Conservation (phyloP, 257 asterid species). For the Jaltomata sinuosa region DNA sequence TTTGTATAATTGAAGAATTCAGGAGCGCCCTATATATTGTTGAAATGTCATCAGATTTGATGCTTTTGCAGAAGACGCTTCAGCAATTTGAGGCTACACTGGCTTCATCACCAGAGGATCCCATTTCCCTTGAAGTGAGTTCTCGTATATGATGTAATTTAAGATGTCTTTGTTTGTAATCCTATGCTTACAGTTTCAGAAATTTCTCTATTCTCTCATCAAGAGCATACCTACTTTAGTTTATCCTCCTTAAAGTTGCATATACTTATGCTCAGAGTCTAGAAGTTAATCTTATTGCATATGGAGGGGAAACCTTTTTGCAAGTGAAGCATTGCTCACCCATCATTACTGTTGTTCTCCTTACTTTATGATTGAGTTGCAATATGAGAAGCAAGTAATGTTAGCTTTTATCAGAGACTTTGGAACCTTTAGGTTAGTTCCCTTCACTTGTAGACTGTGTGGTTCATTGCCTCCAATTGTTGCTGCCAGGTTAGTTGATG, state of each 20-base stretch:
- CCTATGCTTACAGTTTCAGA: background rate
- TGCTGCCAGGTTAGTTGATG: background rate
- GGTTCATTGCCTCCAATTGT: background rate
- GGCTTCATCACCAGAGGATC: constrained; percentile 54
- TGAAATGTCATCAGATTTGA: constrained; percentile 1
- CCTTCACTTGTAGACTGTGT: background rate
- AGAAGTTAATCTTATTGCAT: background rate
- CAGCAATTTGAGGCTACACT: constrained; percentile 69
- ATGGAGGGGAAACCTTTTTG: background rate
- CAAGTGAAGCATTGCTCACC: background rate
- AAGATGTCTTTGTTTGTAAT: background rate
- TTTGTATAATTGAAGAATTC: background rate
- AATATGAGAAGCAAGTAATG: background rate
- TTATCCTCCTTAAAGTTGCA: background rate
- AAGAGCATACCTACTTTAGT: background rate
- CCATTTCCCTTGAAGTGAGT: constrained; percentile 87
- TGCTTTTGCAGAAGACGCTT: constrained; percentile 59
- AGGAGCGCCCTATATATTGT: background rate
- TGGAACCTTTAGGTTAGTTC: background rate
- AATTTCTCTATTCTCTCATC: background rate
- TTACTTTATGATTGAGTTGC: background rate
- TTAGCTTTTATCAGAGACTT: background rate
- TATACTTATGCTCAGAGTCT: background rate
- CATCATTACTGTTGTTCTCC: background rate
- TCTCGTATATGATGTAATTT: background rate